Percentiles rank a stretch among this genome's conserved stretches.
phyloP scores from a whole-genome alignment of 306 rosid genomes.

The Cyclanthera cordifolia region DNA sequence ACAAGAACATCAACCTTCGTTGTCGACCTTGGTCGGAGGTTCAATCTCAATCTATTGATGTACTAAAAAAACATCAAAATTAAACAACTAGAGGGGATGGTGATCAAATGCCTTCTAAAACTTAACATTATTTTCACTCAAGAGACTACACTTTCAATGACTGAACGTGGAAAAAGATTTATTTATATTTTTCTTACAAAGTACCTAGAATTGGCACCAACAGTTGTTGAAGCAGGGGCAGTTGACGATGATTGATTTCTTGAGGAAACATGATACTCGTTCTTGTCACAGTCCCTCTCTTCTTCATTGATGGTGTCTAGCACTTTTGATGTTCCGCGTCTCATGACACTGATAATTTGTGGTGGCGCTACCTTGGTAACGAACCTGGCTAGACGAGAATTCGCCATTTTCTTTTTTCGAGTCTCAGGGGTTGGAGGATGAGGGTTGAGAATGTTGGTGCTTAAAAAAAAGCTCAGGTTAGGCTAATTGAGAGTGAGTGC shows the following conservation, averaged over 20 bases:
- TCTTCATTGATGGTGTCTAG: constrained; percentile 83
- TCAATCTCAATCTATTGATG: no score
- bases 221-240: not conserved
- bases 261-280: constrained; percentile 3
- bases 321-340: constrained; percentile 64
- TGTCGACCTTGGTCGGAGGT: no score
- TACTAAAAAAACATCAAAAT: not conserved
- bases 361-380: constrained; percentile 92
- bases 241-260: no score
- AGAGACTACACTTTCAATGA: not conserved
- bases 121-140: not conserved
- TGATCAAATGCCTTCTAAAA: not conserved
- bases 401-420: constrained; percentile 46
- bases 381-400: constrained; percentile 60
- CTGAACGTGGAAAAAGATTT: constrained; percentile 21
- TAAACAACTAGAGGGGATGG: not conserved
- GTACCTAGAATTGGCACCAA: constrained; percentile 13
- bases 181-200: constrained; percentile 22
- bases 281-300: constrained; percentile 38
- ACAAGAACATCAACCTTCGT: not conserved
- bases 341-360: constrained; percentile 67
- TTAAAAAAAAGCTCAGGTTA: not conserved
- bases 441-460: not conserved
- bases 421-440: not conserved
- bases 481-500: not conserved